These are phyloP conservation scores for Neurospora sp. DNA, from an alignment of 495 filamentous ascomycete genomes.

Conservation along the genomic window DNA sequence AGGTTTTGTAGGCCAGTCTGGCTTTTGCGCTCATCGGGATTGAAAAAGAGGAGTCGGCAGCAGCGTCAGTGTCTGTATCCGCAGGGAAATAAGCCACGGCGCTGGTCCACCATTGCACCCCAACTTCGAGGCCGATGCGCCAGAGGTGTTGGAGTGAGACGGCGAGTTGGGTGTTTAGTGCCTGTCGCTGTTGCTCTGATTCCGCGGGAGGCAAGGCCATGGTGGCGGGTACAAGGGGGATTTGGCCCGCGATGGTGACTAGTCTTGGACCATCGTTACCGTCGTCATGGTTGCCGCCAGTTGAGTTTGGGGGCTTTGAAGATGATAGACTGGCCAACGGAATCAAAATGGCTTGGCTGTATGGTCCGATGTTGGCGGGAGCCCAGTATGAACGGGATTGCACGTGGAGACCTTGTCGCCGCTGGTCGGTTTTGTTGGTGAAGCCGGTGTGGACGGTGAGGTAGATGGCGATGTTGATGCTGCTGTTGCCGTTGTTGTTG, in stretches of 20 bases:
- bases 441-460: conserved; percentile 24
- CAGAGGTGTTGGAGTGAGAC: conserved; percentile 83
- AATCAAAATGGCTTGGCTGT: conserved; percentile 76
- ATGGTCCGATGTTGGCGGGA: conserved; percentile 94
- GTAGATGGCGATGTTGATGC: conserved; percentile 45
- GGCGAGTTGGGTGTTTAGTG: conserved; percentile 22
- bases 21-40: conserved; percentile 6
- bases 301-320: not conserved
- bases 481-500: conserved; percentile 16
- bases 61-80: not conserved
- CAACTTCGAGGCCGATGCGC: conserved; percentile 65
- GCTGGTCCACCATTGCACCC: conserved; percentile 62
- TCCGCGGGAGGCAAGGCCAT: conserved; percentile 49
- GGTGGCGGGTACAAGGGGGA: conserved; percentile 71
- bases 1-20: conserved; percentile 18
- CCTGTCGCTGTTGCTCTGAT: not conserved
- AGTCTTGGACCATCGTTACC: conserved; percentile 1
- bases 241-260: conserved; percentile 70
- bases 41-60: not conserved
- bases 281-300: no score
- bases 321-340: conserved; percentile 26
- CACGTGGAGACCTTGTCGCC: conserved; percentile 63
- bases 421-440: conserved; percentile 13
- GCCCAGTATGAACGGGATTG: conserved; percentile 96
- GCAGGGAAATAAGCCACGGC: conserved; percentile 60